Evolutionary conservation across 345 rosid genomes (phyloP), one percentile per base, ranked within the genome.

Genomic region (Viola odorata): DNA sequence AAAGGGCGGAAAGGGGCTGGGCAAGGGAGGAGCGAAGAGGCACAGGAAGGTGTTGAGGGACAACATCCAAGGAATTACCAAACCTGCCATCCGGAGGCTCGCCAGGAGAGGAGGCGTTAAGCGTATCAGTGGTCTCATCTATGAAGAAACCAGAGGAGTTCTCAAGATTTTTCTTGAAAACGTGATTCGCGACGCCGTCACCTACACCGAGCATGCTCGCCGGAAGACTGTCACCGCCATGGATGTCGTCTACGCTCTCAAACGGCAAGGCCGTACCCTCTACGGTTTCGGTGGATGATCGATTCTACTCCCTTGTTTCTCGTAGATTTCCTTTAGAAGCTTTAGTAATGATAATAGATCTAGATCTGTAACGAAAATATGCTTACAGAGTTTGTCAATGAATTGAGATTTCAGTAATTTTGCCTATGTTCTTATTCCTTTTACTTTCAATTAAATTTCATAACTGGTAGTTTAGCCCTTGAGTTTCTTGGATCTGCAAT

Each of bases 11-110:
- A 55, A 55, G 44, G 59, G 59, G 41, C 45, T 55, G 0, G 59
- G 59, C n/a, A 55, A 55, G 59, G 59, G 59, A 55, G 59, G 59
- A 3, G 59, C 59, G 0, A 55, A 55, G 59, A 55, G 59, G 59
- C 59, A 55, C 45, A 55, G 59, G 59, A 55, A 55, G 45, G 59
- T 55, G 12, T 0, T 55, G 7, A 40, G 59, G 9, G 59, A 55
- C 39, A 55, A 55, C 45, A 55, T 55, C 10, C 59, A 55, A 38
- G 59, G 59, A 38, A 55, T 55, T 2, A 55, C 59, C 3, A 55
- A 55, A 45, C 59, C 59, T 12, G 59, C 59, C 13, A 55, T 55
- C 5, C 40, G 59, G 15, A 55, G 59, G 45, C 23, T 55, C 6
- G 59, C 59, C n/a, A 37, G 59, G 15, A 37, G 59, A 37, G 59